phyloP scores from a whole-genome alignment of 148 eudicot genomes.

The Vaccinium darrowii region DNA sequence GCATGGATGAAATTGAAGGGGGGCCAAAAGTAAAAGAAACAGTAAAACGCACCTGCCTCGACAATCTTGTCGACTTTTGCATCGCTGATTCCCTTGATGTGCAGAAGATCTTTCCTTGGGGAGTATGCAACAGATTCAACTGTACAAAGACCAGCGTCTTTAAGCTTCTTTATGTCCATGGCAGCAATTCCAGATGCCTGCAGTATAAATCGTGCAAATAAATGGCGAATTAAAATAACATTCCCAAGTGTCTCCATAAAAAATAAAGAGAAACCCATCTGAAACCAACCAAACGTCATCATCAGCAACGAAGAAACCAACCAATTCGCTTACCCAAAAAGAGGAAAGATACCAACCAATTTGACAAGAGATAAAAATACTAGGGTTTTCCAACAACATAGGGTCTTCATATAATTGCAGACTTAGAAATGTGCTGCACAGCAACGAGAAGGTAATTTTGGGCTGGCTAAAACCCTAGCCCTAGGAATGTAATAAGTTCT shows the following conservation, averaged over 20 bases:
- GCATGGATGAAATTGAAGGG: neutral
- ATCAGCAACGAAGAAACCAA: neutral
- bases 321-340: neutral
- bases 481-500: neutral
- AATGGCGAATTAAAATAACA: neutral
- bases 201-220: neutral
- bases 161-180: constrained; percentile 84
- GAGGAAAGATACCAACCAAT: neutral
- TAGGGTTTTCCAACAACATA: neutral
- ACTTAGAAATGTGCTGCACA: neutral
- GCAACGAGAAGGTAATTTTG: neutral
- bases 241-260: neutral
- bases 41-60: constrained; percentile 68
- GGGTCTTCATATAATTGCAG: neutral
- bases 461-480: constrained; percentile 13
- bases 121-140: constrained; percentile 90
- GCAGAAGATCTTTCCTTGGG: constrained; percentile 96
- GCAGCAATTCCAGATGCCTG: constrained; percentile 95
- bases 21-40: neutral
- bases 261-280: neutral
- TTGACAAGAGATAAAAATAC: neutral
- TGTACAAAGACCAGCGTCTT: constrained; percentile 92
- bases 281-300: neutral
- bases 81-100: constrained; percentile 94
- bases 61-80: constrained; percentile 96